Evolutionary conservation across 768 basidiomycete genomes (phyloP).

Genomic region (Hebeloma cylindrosporum): DNA sequence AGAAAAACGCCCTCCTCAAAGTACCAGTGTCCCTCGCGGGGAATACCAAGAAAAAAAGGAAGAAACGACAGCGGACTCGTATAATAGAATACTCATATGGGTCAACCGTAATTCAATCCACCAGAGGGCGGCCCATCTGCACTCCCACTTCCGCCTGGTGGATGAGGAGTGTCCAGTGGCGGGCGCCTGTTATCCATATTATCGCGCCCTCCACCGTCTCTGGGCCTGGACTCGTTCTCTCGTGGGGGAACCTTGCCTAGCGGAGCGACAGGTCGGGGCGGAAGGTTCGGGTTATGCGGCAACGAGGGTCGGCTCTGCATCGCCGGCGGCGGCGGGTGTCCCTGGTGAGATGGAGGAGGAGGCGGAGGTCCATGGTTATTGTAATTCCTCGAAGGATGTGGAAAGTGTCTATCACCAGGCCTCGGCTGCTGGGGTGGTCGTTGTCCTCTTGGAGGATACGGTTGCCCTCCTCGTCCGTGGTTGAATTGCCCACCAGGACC

Average conservation of each 20-base stretch:
- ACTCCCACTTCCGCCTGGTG: too few relatives aligned
- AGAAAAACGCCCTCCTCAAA: too few relatives aligned
- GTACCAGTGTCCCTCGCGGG: too few relatives aligned
- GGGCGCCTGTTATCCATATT: constrained; percentile 5
- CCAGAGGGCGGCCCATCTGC: constrained; percentile 15
- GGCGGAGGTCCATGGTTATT: constrained; percentile 8
- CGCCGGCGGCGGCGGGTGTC: not conserved
- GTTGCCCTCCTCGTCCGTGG: too few relatives aligned
- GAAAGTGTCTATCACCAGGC: too few relatives aligned
- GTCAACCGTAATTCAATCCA: constrained; percentile 28
- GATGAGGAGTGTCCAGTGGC: constrained; percentile 8
- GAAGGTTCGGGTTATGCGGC: constrained; percentile 17
- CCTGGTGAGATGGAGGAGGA: constrained; percentile 1
- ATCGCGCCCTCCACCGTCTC: constrained; percentile 7
- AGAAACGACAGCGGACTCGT: not conserved
- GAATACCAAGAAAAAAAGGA: not conserved
- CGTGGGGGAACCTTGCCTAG: constrained; percentile 4
- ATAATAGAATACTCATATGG: not conserved
- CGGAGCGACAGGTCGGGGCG: constrained; percentile 17
- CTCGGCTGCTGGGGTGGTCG: too few relatives aligned
- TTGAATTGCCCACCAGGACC: too few relatives aligned
- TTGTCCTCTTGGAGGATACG: too few relatives aligned
- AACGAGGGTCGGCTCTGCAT: too few relatives aligned
- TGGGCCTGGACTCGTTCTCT: constrained; percentile 3
- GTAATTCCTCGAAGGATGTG: too few relatives aligned